Evolutionary conservation across 768 basidiomycete genomes (phyloP), one percentile per base, ranked within the genome.

Genomic region (Termitomyces bulborhizus): DNA sequence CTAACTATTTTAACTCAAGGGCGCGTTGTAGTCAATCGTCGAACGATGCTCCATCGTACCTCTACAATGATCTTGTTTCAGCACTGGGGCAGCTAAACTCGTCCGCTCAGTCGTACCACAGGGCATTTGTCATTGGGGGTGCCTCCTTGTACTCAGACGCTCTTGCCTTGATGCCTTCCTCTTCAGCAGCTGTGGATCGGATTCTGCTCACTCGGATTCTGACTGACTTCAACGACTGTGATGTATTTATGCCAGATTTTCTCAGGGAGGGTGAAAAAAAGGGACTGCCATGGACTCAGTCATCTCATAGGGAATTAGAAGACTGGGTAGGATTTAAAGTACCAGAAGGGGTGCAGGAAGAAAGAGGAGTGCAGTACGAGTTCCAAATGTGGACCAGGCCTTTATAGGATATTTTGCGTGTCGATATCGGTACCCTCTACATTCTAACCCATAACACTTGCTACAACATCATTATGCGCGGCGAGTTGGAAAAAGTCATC

Each of bases 351-450:
- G 71, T 81, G 63, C 86, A 90, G 68, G 82, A 84, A 67, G 93
- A 97, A 70, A 88, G 88, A 53, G 91, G 86, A 9, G 75, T 92
- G 44, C 76, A 79, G 60, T 99, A 95, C 68, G 89, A 91, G 73
- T 97, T 86, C 70, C 91, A 99, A 75, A 93, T 99, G 93, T 99
- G 96, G 96, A 77, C 83, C 48, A 79, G 81, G 51, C 67, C 65
- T 53, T 32, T 56, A 54, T 67, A 65, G 49, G 32, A 44, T 32
- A 13, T 31, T 11, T 41, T 21, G 43, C 34, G 53, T 15, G n/a
- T 43, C 36, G 7, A 36, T 42, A 53, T 43, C 36, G 7, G 29
- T 42, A 53, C 36, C 21, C 34, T 16, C 42, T 37, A 16, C 18
- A 40, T 44, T 53, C 31, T 16, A 44, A 37, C 52, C 16, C 36